These are phyloP conservation scores for Cystobasidium sp. DNA, from an alignment of 1,284 basidiomycete genomes.

Conservation along the genomic window DNA sequence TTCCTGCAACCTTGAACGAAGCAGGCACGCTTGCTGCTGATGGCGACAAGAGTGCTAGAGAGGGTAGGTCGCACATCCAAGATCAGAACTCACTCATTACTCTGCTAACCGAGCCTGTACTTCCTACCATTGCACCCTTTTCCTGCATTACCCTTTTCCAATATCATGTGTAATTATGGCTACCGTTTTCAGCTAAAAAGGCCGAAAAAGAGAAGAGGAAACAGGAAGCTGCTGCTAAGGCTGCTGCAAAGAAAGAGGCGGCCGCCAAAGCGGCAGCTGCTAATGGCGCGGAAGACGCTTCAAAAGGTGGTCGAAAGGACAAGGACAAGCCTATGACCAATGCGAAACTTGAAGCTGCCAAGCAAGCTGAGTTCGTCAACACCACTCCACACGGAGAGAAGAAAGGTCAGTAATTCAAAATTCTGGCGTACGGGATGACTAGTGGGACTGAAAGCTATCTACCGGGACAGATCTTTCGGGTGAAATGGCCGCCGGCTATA, in stretches of 20 bases:
- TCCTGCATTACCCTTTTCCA: neutral
- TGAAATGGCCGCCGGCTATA: constrained; percentile 88
- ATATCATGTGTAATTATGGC: neutral
- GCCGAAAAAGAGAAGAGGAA: constrained; percentile 41
- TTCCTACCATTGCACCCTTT: neutral
- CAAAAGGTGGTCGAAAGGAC: constrained; percentile 74
- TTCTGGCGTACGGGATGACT: constrained; percentile 9
- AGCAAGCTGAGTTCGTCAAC: constrained; percentile 77
- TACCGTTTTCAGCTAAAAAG: constrained; percentile 34
- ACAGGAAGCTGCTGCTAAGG: constrained; percentile 38
- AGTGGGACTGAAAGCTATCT: neutral
- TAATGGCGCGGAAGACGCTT: constrained; percentile 63
- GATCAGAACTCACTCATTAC: too few relatives aligned
- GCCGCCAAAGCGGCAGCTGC: constrained; percentile 58
- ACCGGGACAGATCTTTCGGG: constrained; percentile 72
- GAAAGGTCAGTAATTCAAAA: constrained; percentile 67
- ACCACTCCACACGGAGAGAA: constrained; percentile 84
- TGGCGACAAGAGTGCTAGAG: constrained; percentile 28
- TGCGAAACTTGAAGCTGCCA: constrained; percentile 61
- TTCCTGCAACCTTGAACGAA: constrained; percentile 32
- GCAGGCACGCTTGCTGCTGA: constrained; percentile 10
- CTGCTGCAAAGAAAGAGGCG: constrained; percentile 62
- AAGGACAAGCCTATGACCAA: constrained; percentile 53
- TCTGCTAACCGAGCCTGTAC: neutral
- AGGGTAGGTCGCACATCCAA: constrained; percentile 11